phyloP scores from a whole-genome alignment of 2,329 filamentous ascomycete species.

The Westerdykella ornata region DNA sequence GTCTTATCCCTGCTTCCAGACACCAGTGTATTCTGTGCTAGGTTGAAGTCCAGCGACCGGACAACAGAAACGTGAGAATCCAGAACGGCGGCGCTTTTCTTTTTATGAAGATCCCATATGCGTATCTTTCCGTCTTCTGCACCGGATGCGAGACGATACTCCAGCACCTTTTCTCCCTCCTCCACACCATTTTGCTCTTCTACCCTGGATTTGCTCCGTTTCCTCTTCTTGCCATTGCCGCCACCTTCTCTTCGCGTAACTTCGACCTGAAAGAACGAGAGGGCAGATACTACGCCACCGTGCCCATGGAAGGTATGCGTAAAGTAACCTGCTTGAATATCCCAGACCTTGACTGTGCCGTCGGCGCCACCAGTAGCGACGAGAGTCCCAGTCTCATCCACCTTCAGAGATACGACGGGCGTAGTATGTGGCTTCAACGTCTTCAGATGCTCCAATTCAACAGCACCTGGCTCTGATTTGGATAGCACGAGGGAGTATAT shows the following conservation, averaged over 20 bases:
- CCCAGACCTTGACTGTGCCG: conserved; percentile 93
- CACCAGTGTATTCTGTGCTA: conserved; percentile 65
- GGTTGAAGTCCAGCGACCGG: conserved; percentile 75
- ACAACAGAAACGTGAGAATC: conserved; percentile 95
- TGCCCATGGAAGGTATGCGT: conserved; percentile 95
- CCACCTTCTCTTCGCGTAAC: conserved; percentile 37
- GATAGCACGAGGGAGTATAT: conserved; percentile 68
- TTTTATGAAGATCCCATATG: conserved; percentile 85
- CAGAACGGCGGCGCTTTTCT: conserved; percentile 66
- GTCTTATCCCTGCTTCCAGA: conserved; percentile 91
- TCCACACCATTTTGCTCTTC: conserved; percentile 26
- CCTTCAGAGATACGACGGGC: conserved; percentile 77
- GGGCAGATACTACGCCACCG: conserved; percentile 80
- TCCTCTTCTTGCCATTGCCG: conserved; percentile 35
- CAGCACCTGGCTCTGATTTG: conserved; percentile 53
- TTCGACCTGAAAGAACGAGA: conserved; percentile 81
- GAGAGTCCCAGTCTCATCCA: conserved; percentile 81
- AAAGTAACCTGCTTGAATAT: conserved; percentile 79
- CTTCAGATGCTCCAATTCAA: conserved; percentile 57
- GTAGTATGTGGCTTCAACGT: conserved; percentile 85
- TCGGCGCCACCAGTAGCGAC: conserved; percentile 91
- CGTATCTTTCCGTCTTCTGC: conserved; percentile 90
- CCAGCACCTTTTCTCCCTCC: conserved; percentile 40
- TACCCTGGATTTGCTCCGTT: conserved; percentile 39
- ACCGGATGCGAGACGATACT: conserved; percentile 79